These are phyloP conservation scores for Podospora pseudopauciseta DNA, from an alignment of 495 filamentous ascomycete genomes.

Conservation along the genomic window DNA sequence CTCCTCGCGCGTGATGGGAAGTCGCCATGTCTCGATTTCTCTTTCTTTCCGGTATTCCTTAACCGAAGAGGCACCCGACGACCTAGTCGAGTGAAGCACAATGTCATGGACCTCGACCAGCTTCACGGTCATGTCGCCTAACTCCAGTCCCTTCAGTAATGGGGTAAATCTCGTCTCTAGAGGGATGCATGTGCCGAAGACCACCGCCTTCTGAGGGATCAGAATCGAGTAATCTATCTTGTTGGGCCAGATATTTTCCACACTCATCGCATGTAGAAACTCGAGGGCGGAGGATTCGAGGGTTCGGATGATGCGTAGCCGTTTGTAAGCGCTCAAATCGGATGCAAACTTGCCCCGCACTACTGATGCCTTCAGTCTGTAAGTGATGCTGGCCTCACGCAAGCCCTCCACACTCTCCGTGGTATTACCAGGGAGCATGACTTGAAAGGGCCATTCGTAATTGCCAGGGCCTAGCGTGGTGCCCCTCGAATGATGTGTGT, in stretches of 20 bases:
- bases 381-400: constrained; percentile 73
- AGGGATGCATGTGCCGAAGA: constrained; percentile 79
- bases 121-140: constrained; percentile 70
- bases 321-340: constrained; percentile 72
- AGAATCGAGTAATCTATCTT: constrained; percentile 91
- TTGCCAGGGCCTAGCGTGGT: constrained; percentile 69
- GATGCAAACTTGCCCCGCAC: constrained; percentile 75
- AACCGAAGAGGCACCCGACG: constrained; percentile 44
- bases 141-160: constrained; percentile 77
- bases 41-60: constrained; percentile 59
- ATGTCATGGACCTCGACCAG: constrained; percentile 76
- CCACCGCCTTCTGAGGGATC: constrained; percentile 82
- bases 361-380: constrained; percentile 83
- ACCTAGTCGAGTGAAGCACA: constrained; percentile 40
- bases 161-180: constrained; percentile 79
- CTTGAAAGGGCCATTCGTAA: constrained; percentile 87
- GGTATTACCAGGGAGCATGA: constrained; percentile 68
- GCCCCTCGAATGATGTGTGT: constrained; percentile 34
- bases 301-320: constrained; percentile 82
- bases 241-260: constrained; percentile 91
- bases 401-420: constrained; percentile 89
- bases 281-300: constrained; percentile 77
- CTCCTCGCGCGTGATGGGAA: constrained; percentile 54
- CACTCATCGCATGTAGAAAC: constrained; percentile 82
- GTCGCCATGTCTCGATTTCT: constrained; percentile 59